Conservation (phyloP, 116 monocot genomes). For the Zostera marina region DNA sequence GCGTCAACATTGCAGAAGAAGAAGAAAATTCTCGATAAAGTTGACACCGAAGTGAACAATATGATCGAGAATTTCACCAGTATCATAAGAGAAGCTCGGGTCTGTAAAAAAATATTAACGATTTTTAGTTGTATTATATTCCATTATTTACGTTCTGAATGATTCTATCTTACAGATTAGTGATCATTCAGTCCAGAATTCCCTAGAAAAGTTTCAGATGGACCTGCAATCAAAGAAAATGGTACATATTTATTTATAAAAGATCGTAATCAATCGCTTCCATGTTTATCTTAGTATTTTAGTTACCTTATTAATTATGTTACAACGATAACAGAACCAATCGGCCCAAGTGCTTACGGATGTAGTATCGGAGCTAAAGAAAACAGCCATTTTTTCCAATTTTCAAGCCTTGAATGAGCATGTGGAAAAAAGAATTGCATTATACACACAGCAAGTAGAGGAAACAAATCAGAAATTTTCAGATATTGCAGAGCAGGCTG, state of each 20-base stretch:
- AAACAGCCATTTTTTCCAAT: conserved; percentile 3
- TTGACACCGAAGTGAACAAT: background rate
- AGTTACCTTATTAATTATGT: background rate
- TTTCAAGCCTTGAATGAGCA: conserved; percentile 1
- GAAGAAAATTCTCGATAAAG: background rate
- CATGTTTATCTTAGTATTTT: background rate
- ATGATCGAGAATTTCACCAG: background rate
- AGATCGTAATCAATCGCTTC: too few relatives aligned
- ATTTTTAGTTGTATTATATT: background rate
- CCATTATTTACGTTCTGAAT: background rate
- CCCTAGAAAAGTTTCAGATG: background rate
- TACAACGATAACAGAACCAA: background rate
- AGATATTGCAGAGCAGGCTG: conserved; percentile 2
- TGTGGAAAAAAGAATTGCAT: background rate
- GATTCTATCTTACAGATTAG: background rate
- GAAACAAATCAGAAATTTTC: background rate
- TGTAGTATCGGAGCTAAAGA: background rate
- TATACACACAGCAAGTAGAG: background rate
- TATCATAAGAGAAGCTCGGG: background rate
- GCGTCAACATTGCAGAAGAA: background rate
- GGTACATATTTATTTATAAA: background rate
- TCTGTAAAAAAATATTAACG: background rate
- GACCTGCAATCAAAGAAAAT: background rate
- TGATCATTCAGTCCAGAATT: background rate
- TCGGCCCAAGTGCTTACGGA: background rate